These are phyloP conservation scores for Dipodascus albidus DNA, from an alignment of 805 yeast species.

Conservation along the genomic window DNA sequence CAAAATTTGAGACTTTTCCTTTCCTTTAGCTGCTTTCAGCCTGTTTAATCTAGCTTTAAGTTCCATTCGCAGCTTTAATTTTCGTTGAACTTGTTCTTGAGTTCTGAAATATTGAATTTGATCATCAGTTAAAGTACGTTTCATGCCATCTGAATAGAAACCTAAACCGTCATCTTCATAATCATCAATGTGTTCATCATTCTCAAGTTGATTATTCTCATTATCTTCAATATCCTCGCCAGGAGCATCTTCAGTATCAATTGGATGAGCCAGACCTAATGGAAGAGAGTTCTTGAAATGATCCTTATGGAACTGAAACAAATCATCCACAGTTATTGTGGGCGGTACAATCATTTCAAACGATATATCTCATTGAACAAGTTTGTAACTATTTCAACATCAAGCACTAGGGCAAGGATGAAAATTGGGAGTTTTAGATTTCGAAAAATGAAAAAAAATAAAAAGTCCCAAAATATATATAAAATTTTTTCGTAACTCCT, in stretches of 20 bases:
- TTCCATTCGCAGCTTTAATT: neutral
- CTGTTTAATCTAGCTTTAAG: neutral
- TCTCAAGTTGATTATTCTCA: neutral
- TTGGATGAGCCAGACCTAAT: too few species aligned
- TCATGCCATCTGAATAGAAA: slow-evolving; percentile 14
- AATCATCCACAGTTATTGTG: slow-evolving; percentile 6
- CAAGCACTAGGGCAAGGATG: neutral
- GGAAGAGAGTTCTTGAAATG: slow-evolving; percentile 8
- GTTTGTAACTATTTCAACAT: too few species aligned
- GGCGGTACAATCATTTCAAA: neutral
- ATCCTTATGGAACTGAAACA: slow-evolving; percentile 10
- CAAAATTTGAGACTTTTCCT: neutral
- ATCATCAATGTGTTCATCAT: neutral
- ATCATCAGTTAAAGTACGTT: slow-evolving; percentile 17
- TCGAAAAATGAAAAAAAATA: slow-evolving; percentile 2
- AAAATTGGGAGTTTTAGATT: neutral
- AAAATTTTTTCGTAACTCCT: neutral
- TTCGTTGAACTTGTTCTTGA: slow-evolving; percentile 9
- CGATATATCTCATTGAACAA: too few species aligned
- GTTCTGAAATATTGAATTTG: slow-evolving; percentile 15
- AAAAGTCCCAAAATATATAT: slow-evolving; percentile 1
- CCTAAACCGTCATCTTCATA: neutral
- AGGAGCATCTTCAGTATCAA: too few species aligned
- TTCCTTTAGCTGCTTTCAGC: neutral
- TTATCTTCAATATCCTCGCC: too few species aligned